phyloP scores from a whole-genome alignment of 2,329 filamentous ascomycete species.

The Penicillium crustosum region DNA sequence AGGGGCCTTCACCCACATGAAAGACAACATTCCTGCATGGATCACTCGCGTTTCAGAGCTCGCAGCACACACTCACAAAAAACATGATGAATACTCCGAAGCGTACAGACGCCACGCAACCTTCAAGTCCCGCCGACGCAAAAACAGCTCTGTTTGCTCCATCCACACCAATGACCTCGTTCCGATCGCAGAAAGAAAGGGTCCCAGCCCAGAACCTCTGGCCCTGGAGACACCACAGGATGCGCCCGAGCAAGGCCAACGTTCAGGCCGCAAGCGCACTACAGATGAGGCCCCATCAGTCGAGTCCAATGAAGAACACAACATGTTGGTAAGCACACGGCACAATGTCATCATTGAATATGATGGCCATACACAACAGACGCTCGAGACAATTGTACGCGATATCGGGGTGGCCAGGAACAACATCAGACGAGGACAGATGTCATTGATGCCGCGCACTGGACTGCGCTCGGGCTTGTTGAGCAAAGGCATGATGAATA shows the following conservation, averaged over 20 bases:
- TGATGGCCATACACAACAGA: constrained; percentile 79
- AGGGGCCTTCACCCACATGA: constrained; percentile 46
- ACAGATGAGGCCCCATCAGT: constrained; percentile 35
- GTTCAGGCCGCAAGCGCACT: constrained; percentile 36
- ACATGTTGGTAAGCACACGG: constrained; percentile 64
- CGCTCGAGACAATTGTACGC: constrained; percentile 79
- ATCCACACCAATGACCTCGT: constrained; percentile 35
- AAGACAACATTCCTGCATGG: constrained; percentile 49
- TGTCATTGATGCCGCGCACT: constrained; percentile 41
- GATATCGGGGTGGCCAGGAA: constrained; percentile 79
- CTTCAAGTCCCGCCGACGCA: constrained; percentile 36
- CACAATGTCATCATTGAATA: constrained; percentile 88
- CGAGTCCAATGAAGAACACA: constrained; percentile 31
- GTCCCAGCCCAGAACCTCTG: constrained; percentile 13
- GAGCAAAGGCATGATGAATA: constrained; percentile 9
- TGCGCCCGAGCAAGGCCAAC: constrained; percentile 11
- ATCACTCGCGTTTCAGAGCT: constrained; percentile 44
- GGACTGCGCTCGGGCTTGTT: constrained; percentile 24
- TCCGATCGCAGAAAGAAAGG: constrained; percentile 20
- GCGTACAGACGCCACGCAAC: constrained; percentile 41
- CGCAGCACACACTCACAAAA: constrained; percentile 41
- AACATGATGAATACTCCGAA: constrained; percentile 45
- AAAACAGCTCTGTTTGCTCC: constrained; percentile 46
- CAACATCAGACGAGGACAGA: constrained; percentile 80
- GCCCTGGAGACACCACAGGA: constrained; percentile 5